Percentiles rank a stretch among this genome's conserved stretches.
phyloP scores from a whole-genome alignment of 2,329 filamentous ascomycete genomes.

The Dendryphion nanum region DNA sequence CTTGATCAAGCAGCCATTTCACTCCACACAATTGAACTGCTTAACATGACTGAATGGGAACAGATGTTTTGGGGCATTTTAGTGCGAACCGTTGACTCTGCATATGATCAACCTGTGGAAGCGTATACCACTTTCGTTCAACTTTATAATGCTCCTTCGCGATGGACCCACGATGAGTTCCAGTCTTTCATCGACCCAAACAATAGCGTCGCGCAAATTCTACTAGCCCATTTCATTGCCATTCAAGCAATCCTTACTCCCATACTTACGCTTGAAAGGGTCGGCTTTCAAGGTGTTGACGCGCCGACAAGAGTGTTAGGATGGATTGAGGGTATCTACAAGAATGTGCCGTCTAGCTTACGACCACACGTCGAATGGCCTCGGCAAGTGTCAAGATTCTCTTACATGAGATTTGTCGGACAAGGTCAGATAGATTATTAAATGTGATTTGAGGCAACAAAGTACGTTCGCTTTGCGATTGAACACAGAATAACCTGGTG shows the following conservation, averaged over 20 bases:
- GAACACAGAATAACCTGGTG: too few relatives aligned
- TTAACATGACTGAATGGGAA: constrained; percentile 30
- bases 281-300: constrained; percentile 33
- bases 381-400: constrained; percentile 27
- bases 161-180: constrained; percentile 43
- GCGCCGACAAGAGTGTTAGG: constrained; percentile 29
- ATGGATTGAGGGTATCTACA: constrained; percentile 36
- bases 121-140: constrained; percentile 44
- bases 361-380: constrained; percentile 31
- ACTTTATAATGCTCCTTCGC: constrained; percentile 42
- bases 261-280: constrained; percentile 34
- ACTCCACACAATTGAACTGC: constrained; percentile 20
- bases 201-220: constrained; percentile 44
- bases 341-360: constrained; percentile 20
- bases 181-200: constrained; percentile 43
- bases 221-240: constrained; percentile 50
- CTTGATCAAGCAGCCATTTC: constrained; percentile 32
- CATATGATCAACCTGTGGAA: constrained; percentile 29
- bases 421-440: too few relatives aligned
- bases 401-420: constrained; percentile 25
- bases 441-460: too few relatives aligned
- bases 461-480: too few relatives aligned
- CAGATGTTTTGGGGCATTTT: constrained; percentile 25
- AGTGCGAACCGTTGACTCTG: constrained; percentile 22
- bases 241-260: constrained; percentile 46